Evolutionary conservation across 1,284 basidiomycete species (phyloP), one percentile per base, ranked within the genome.

Genomic region (Trametes versicolor): DNA sequence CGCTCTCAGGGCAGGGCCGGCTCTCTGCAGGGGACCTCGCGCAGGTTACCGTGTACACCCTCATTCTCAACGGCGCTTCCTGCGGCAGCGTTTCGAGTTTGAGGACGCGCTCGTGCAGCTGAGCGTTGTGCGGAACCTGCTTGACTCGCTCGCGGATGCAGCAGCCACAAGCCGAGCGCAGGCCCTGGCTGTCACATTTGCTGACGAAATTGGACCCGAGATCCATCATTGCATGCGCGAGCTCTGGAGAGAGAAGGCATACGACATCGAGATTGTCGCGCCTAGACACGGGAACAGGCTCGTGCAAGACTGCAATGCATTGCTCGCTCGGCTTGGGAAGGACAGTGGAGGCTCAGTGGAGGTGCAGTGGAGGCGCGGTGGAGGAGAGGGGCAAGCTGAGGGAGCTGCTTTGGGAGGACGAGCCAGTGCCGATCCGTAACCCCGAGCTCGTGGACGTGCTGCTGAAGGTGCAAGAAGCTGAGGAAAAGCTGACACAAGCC

Each of bases 191-290:
- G 86, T 88, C 37, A 85, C 94, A 57, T 94, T 95, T 74, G 86
- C 92, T 21, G 97, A 99, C 75, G 90, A 92, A 66, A 89, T 96
- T 66, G 92, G 95, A 48, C 95, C 97, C 0, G 91, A 98, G 78
- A 94, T 99, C 66, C 85, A 97, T 56, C 93, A 96, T 79, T 95
- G 92, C 70, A 96, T 96, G 0, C 97, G 98, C 75, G 92, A 96
- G 74, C 84, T 97, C 32, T 89, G 90, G 2, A 80, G 84, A 53
- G 80, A 79, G 51, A 91, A 90, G 73, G 88, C 93, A 6, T 95
- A 97, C 78, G 94, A 97, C 76, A 84, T 96, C 50, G 90, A 92
- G 7, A 91, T 94, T 66, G 76, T 93, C 13, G 85, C 87, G 2
- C 82, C 83, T n/a, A 85, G 80, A 73, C 85, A 90, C 65, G 83